A percentile compares a stretch with the other conserved stretches of the same genome.
These are phyloP conservation scores for Moesziomyces globuligerus DNA, from an alignment of 1,284 basidiomycete species.

Conservation along the genomic window DNA sequence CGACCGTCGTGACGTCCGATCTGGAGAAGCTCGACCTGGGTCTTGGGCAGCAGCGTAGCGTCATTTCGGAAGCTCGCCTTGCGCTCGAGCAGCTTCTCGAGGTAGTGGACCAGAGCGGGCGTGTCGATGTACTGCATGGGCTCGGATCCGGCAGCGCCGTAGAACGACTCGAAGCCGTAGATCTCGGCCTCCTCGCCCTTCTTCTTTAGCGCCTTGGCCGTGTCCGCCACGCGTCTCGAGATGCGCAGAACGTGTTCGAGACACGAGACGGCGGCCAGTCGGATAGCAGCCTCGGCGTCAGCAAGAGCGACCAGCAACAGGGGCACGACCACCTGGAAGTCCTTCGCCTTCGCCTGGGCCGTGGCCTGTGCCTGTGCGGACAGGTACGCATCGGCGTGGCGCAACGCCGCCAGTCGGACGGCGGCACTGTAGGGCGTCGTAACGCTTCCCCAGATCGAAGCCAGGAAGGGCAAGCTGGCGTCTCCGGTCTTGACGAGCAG, in stretches of 20 bases:
- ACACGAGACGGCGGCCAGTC: constrained; percentile 76
- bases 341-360: constrained; percentile 49
- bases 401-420: constrained; percentile 78
- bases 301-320: constrained; percentile 77
- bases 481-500: constrained; percentile 79
- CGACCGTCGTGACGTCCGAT: constrained; percentile 72
- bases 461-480: constrained; percentile 82
- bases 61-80: constrained; percentile 74
- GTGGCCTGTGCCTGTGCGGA: constrained; percentile 67
- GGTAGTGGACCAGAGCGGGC: constrained; percentile 77
- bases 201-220: constrained; percentile 33
- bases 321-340: constrained; percentile 89
- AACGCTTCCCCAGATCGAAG: constrained; percentile 73
- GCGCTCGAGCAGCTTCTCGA: constrained; percentile 71
- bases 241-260: constrained; percentile 71
- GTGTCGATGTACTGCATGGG: constrained; percentile 81
- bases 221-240: constrained; percentile 66
- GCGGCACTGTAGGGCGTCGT: constrained; percentile 58
- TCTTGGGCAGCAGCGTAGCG: constrained; percentile 72
- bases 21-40: constrained; percentile 76
- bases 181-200: constrained; percentile 70
- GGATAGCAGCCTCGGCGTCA: constrained; percentile 71
- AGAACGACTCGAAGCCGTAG: constrained; percentile 84
- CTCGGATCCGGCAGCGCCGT: constrained; percentile 73
- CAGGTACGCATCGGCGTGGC: constrained; percentile 76